Conservation (phyloP, 2,329 filamentous ascomycete genomes). For the Colletotrichum caudatum region DNA sequence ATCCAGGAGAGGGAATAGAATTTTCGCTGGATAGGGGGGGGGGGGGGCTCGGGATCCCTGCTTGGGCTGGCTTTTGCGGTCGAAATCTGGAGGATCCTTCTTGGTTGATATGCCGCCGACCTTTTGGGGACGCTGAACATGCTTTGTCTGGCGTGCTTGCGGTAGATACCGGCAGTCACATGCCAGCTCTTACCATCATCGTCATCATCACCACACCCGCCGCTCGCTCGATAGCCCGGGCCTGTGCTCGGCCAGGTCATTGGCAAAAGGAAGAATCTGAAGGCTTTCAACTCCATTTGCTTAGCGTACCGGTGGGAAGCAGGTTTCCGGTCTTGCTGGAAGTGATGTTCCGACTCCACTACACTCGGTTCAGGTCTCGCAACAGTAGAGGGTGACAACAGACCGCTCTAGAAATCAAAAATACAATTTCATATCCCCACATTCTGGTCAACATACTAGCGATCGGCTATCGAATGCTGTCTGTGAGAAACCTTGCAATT, state of each 20-base stretch:
- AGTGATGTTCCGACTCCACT: background rate
- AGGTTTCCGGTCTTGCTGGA: background rate
- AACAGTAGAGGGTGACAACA: background rate
- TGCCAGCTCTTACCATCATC: background rate
- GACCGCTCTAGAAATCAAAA: background rate
- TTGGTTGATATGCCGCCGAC: background rate
- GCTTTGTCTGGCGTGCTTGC: background rate
- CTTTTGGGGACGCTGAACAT: background rate
- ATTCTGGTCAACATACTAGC: background rate
- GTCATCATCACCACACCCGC: background rate
- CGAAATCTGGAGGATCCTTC: background rate
- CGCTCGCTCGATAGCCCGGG: background rate
- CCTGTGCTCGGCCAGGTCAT: background rate
- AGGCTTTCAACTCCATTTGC: background rate
- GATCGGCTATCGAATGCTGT: background rate
- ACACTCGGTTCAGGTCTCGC: background rate
- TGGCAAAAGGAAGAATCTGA: background rate
- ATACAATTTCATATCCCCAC: too few species aligned
- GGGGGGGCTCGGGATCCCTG: background rate
- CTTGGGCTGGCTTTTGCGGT: background rate
- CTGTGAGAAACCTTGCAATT: too few species aligned
- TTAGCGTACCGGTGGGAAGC: background rate
- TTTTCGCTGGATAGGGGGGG: background rate
- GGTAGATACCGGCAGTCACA: background rate
- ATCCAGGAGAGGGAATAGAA: background rate